Base-by-base conservation (phyloP, 2,329 filamentous ascomycete genomes). In the Xylaria sp. region DNA sequence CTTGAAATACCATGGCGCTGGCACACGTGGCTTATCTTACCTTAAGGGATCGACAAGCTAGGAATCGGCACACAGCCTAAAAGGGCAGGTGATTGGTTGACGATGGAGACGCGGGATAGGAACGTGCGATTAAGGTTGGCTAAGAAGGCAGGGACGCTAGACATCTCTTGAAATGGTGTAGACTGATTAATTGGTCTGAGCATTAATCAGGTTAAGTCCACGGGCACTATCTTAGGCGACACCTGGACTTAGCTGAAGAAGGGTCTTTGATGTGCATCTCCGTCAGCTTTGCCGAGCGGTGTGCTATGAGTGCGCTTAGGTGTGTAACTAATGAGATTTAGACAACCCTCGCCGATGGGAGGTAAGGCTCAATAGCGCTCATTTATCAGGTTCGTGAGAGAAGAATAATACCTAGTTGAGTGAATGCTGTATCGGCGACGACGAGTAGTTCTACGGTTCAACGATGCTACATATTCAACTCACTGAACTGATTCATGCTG, bases 81-180 rank as follows among this genome's bases (percentile, higher is more conserved):
- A 72, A 42, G 36, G 73, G 73, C 74, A 76, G 74, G 74, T 75
- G 67, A 36, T 46, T 42, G 15, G 36, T 58, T 62, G 60, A 36
- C n/a, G 9, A 64, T 15, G 61, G 42, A 17, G 31, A 56, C 31
- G 28, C 20, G 28, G 57, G 23, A 54, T 26, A 17, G 53, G 63
- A 75, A 75, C 72, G 73, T 74, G 74, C 69, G 65, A 68, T 72
- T 74, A 72, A 74, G 70, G 71, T 74, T 74, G 73, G 74, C n/a
- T 65, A 65, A 72, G 68, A 69, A 67, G 63, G 63, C 23, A 63
- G 59, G 54, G 56, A 56, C 57, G 46, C 9, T 4, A 53, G 66
- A 33, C 65, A 63, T 46, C 53, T 44, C 33, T 17, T 6, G 53
- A 56, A 23, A 42, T 28, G 23, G 17, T 49, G 63, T 63, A 63